These are phyloP conservation scores for Tolypocladium pustulatum DNA, from an alignment of 2,329 filamentous ascomycete species.

Conservation along the genomic window DNA sequence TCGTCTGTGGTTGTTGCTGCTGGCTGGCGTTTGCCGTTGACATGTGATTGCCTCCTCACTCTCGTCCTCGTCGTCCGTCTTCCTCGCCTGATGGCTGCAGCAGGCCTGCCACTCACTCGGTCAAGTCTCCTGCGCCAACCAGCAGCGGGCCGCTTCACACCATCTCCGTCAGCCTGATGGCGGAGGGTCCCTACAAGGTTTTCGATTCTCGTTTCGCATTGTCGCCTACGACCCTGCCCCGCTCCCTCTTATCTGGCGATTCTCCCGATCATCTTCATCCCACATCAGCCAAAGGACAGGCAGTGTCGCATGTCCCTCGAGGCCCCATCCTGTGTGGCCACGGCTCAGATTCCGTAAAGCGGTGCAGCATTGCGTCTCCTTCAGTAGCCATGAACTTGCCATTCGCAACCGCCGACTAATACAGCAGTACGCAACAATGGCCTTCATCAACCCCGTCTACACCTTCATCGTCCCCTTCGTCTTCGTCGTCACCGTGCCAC, in stretches of 20 bases:
- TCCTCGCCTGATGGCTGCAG: neutral
- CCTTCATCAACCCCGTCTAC: conserved; percentile 43
- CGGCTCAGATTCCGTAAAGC: neutral
- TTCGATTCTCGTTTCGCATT: neutral
- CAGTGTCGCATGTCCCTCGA: neutral
- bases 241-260: neutral
- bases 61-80: neutral
- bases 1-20: neutral
- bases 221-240: neutral
- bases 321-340: neutral
- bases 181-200: neutral
- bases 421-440: conserved; percentile 26
- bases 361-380: neutral
- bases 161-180: neutral
- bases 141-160: neutral
- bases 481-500: conserved; percentile 50
- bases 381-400: conserved; percentile 7
- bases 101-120: neutral
- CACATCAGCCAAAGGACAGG: neutral
- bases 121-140: neutral
- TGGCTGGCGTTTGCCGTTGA: neutral
- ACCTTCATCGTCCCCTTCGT: conserved; percentile 51
- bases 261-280: neutral
- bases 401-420: conserved; percentile 1
- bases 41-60: conserved; percentile 1